A percentile compares a stretch with the other conserved stretches of the same genome.
Conservation (phyloP, 169 alveolate genomes). For the Plasmodium berghei region DNA sequence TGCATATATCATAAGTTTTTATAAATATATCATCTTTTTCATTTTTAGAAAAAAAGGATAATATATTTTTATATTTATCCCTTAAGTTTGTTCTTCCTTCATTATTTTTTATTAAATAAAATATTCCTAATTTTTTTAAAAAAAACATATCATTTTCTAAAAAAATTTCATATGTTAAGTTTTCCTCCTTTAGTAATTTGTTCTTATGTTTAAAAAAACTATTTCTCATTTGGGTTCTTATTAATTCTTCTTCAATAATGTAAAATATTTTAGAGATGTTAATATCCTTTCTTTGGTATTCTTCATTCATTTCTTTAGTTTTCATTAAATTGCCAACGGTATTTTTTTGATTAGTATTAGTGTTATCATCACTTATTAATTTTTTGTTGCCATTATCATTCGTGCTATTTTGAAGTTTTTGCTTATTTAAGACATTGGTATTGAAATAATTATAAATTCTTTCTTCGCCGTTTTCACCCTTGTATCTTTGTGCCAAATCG, state of each 20-base stretch:
- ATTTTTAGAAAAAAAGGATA: constrained; percentile 30
- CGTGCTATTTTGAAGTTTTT: not conserved
- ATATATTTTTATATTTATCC: constrained; percentile 23
- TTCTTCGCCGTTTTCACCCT: not conserved
- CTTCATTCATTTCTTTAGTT: not conserved
- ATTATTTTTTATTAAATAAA: constrained; percentile 51
- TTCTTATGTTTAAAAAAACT: constrained; percentile 12
- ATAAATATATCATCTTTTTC: constrained; percentile 29
- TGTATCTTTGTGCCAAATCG: not conserved
- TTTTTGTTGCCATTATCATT: not conserved
- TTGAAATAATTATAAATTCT: too few relatives aligned
- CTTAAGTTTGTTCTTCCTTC: constrained; percentile 18
- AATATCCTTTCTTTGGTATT: not conserved
- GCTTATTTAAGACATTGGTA: not conserved
- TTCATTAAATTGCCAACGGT: not conserved
- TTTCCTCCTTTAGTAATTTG: constrained; percentile 2
- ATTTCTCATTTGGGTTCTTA: constrained; percentile 75
- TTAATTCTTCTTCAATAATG: constrained; percentile 43
- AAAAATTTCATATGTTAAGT: constrained; percentile 34
- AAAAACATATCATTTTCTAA: constrained; percentile 56
- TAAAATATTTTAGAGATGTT: constrained; percentile 4
- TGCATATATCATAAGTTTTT: constrained; percentile 22
- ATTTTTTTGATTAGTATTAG: not conserved
- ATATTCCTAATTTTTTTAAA: constrained; percentile 68
- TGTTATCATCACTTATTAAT: not conserved